Percentiles rank a stretch among this genome's conserved stretches.
phyloP scores from a whole-genome alignment of 202 grass and related monocot genomes.

The Zizania palustris region DNA sequence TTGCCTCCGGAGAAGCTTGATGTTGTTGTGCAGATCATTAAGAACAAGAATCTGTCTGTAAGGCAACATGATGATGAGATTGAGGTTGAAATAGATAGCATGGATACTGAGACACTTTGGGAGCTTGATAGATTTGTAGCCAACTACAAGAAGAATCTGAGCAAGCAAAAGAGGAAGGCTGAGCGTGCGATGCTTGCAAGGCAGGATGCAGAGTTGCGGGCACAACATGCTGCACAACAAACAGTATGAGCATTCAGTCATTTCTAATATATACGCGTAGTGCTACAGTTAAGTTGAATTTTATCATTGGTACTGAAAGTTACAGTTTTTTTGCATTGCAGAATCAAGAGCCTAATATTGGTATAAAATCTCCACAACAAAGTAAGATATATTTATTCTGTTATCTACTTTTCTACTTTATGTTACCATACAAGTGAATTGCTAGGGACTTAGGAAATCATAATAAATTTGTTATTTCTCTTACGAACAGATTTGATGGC shows the following conservation, averaged over 20 bases:
- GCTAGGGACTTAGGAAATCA: not conserved
- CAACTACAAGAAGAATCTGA: conserved; percentile 90
- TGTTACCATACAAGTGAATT: conserved; percentile 24
- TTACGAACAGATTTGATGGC: conserved; percentile 28
- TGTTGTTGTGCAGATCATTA: conserved; percentile 80
- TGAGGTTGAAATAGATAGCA: conserved; percentile 96
- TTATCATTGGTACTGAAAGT: conserved; percentile 27
- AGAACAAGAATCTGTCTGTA: conserved; percentile 84
- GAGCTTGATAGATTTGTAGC: conserved; percentile 93
- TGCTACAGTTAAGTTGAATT: not conserved
- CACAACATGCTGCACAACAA: conserved; percentile 54
- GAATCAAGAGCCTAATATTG: conserved; percentile 48
- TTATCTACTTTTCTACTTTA: conserved; percentile 19
- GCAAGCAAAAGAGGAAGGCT: conserved; percentile 91
- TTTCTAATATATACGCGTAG: not conserved
- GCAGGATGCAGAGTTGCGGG: conserved; percentile 49
- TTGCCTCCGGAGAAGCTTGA: conserved; percentile 80
- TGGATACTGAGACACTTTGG: conserved; percentile 95
- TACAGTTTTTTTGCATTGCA: conserved; percentile 44
- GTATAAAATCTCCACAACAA: conserved; percentile 51
- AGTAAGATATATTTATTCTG: conserved; percentile 25
- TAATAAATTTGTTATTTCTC: not conserved
- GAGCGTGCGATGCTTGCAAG: conserved; percentile 74
- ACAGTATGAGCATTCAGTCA: conserved; percentile 44
- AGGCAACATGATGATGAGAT: conserved; percentile 91